Percentiles rank a stretch among this genome's conserved stretches.
Conservation (phyloP, 495 filamentous ascomycete genomes). For the Daldinia grandis region DNA sequence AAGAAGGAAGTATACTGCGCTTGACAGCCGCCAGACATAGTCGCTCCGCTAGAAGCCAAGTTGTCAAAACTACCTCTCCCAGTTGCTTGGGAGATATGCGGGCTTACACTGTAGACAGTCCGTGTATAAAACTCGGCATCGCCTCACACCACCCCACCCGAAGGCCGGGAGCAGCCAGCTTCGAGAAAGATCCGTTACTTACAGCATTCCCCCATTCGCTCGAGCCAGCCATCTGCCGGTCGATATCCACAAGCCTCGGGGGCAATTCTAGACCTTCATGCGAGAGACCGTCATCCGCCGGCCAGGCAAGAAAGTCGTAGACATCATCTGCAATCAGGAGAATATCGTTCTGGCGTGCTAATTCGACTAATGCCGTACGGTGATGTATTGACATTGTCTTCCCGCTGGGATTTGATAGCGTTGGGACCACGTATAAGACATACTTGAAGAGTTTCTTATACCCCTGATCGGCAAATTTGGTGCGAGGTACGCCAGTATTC, state of each 20-base stretch:
- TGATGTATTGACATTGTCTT: slow-evolving; percentile 70
- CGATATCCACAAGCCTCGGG: slow-evolving; percentile 77
- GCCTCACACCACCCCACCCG: slow-evolving; percentile 80
- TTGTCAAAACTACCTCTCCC: slow-evolving; percentile 15
- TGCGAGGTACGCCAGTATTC: neutral
- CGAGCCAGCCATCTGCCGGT: slow-evolving; percentile 66
- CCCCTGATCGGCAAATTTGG: slow-evolving; percentile 31
- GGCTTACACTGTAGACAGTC: slow-evolving; percentile 69
- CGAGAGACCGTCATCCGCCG: slow-evolving; percentile 45
- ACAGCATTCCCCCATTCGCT: slow-evolving; percentile 70
- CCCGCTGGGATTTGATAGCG: slow-evolving; percentile 77
- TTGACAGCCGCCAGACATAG: slow-evolving; percentile 73
- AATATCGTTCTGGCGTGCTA: slow-evolving; percentile 76
- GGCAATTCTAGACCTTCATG: slow-evolving; percentile 53
- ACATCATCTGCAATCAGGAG: slow-evolving; percentile 80
- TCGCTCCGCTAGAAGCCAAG: slow-evolving; percentile 61
- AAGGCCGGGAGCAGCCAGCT: slow-evolving; percentile 75
- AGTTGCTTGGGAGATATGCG: neutral
- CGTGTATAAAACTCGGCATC: slow-evolving; percentile 68
- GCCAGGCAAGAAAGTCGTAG: slow-evolving; percentile 81
- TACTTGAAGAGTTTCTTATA: slow-evolving; percentile 73
- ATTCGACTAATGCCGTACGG: slow-evolving; percentile 64
- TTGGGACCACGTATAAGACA: slow-evolving; percentile 78
- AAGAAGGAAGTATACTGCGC: slow-evolving; percentile 71
- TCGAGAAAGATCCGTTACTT: slow-evolving; percentile 80